Base-by-base conservation (phyloP, 2,329 filamentous ascomycete genomes). In the Diplodia corticola region DNA sequence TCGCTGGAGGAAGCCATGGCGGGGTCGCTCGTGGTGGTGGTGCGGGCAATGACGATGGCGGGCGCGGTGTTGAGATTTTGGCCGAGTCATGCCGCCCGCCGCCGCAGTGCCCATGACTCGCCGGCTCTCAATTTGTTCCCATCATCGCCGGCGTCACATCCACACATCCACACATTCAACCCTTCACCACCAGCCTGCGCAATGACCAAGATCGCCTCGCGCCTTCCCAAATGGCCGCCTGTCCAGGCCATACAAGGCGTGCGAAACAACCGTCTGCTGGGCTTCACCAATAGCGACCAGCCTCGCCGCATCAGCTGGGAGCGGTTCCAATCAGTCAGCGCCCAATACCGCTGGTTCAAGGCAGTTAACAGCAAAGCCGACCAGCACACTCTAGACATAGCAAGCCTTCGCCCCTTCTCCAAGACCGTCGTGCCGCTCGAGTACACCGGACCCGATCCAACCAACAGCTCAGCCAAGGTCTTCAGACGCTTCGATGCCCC, bases 401-500 rank as follows among this genome's bases (percentile, higher is more conserved):
- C 24, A 24, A 12, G 2, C 20, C 15, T 64, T 12, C 61, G 61
- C 22, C 33, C 17, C 30, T 51, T 24, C 48, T 20, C 35, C 17
- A 15, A 26, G 7, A 13, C 10, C 13, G n/a, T 37, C 15, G 40
- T 65, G 20, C 63, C 63, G 49, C 63, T 90, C 5, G 88, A 91
- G 72, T 78, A 88, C 51, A 86, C 82, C 26, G 73, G 74, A 17
- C 68, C 69, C n/a, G 67, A 44, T 28, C 65, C 17, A 46, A 65
- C 9, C 28, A 64, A 24, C 30, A n/a, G 33, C n/a, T 44, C 12
- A 64, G 66, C 51, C 63, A 82, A 80, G 59, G 76, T 71, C 33
- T 91, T 88, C 73, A 83, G 81, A 30, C 84, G 84, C 59, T 81
- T 91, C 53, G 73, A 85, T 28, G 87, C 87, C 1, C 86, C 88